Conservation (phyloP, 2,329 filamentous ascomycete genomes). For the Biscogniauxia marginata region DNA sequence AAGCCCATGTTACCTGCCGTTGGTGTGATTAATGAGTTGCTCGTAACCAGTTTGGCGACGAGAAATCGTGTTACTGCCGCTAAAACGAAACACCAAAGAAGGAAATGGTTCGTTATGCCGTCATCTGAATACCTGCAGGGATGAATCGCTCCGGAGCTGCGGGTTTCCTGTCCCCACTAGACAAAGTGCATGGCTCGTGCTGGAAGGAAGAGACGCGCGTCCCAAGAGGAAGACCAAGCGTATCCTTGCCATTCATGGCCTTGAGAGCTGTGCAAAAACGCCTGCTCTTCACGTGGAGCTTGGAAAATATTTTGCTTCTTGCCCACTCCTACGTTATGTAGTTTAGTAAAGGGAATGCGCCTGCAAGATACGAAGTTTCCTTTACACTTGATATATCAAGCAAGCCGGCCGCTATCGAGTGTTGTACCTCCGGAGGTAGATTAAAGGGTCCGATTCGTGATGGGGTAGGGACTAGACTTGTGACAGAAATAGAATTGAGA, state of each 20-base stretch:
- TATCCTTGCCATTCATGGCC: constrained; percentile 12
- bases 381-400: too few species aligned
- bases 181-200: constrained; percentile 14
- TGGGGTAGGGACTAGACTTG: neutral
- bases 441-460: neutral
- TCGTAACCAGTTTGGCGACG: neutral
- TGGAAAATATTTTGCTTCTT: too few species aligned
- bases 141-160: neutral
- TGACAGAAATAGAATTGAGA: neutral
- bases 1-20: too few species aligned
- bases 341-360: too few species aligned
- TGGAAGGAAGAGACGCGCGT: constrained; percentile 23
- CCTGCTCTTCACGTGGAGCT: too few species aligned
- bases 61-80: too few species aligned
- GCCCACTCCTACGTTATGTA: too few species aligned
- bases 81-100: neutral
- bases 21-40: neutral
- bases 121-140: neutral
- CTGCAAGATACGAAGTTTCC: too few species aligned
- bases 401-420: too few species aligned
- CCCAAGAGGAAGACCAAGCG: constrained; percentile 16
- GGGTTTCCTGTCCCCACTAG: constrained; percentile 11
- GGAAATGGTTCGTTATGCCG: neutral
- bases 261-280: too few species aligned
- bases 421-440: neutral